Percentiles rank a stretch among this genome's conserved stretches.
These are phyloP conservation scores for Candida ovalis DNA, from an alignment of 805 yeast genomes.

Conservation along the genomic window DNA sequence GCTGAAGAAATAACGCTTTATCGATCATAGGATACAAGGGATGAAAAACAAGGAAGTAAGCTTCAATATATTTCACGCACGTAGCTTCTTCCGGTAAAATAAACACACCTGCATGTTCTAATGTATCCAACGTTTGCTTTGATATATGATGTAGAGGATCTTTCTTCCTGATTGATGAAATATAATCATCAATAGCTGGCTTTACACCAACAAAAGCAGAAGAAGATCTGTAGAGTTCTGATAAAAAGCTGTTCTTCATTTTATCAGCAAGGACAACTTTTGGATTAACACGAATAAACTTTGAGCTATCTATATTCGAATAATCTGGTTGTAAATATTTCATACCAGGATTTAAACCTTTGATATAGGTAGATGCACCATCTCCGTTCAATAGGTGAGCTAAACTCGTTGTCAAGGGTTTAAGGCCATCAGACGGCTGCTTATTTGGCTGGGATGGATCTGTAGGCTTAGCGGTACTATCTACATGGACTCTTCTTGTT, in stretches of 20 bases:
- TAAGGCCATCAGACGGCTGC: neutral
- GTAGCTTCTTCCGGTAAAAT: constrained; percentile 55
- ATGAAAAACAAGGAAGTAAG: constrained; percentile 60
- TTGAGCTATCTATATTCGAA: neutral
- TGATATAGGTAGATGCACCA: neutral
- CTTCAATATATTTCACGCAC: constrained; percentile 53
- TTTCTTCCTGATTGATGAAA: neutral
- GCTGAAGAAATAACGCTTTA: constrained; percentile 52
- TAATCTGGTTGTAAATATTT: neutral
- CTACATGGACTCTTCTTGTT: neutral
- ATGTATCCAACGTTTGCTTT: neutral
- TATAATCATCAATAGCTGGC: neutral
- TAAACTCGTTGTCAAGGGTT: neutral
- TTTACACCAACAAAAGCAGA: neutral
- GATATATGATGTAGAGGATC: neutral
- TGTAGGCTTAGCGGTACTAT: neutral
- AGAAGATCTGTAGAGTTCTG: neutral
- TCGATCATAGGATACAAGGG: constrained; percentile 67
- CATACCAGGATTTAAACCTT: neutral
- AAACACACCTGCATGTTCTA: constrained; percentile 29
- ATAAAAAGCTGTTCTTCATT: neutral
- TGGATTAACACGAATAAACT: neutral
- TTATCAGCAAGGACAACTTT: neutral
- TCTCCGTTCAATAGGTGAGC: neutral
- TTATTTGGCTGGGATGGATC: neutral